A percentile compares a stretch with the other conserved stretches of the same genome.
phyloP scores from a whole-genome alignment of 2,329 filamentous ascomycete genomes.

The Ophiostoma tasmaniense region DNA sequence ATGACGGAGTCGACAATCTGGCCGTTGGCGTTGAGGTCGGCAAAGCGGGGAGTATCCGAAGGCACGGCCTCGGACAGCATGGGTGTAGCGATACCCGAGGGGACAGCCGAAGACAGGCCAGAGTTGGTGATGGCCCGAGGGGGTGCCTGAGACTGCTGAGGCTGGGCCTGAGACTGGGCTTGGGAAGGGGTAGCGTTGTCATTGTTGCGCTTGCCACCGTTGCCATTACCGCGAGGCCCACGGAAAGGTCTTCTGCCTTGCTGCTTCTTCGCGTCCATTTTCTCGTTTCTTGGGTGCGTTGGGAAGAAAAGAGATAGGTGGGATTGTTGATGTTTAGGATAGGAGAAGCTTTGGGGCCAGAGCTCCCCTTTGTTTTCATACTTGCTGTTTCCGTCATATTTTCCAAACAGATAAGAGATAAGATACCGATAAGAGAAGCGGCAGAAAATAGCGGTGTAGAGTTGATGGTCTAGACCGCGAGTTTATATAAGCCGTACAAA shows the following conservation, averaged over 20 bases:
- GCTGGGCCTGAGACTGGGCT: neutral
- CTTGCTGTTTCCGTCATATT: slow-evolving; percentile 9
- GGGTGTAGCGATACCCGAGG: slow-evolving; percentile 25
- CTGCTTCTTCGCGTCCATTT: slow-evolving; percentile 5
- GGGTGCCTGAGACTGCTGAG: too few species aligned
- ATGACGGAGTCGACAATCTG: slow-evolving; percentile 39
- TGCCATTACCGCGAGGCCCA: neutral
- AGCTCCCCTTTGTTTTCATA: neutral
- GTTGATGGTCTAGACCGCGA: neutral
- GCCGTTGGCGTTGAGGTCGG: slow-evolving; percentile 32
- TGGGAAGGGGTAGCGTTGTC: neutral
- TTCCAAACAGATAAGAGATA: slow-evolving; percentile 6
- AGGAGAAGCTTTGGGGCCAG: neutral
- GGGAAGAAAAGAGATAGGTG: neutral
- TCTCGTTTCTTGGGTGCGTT: neutral
- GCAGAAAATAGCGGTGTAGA: neutral
- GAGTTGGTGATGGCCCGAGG: neutral
- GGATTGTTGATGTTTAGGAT: neutral
- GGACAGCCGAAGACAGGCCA: neutral
- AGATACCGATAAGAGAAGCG: neutral
- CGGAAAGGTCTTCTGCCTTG: slow-evolving; percentile 3
- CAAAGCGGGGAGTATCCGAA: slow-evolving; percentile 38
- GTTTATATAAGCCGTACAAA: neutral
- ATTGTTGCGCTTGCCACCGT: neutral
- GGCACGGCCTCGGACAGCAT: slow-evolving; percentile 33